Conservation (phyloP, 306 rosid species). For the Sicyos edulis region DNA sequence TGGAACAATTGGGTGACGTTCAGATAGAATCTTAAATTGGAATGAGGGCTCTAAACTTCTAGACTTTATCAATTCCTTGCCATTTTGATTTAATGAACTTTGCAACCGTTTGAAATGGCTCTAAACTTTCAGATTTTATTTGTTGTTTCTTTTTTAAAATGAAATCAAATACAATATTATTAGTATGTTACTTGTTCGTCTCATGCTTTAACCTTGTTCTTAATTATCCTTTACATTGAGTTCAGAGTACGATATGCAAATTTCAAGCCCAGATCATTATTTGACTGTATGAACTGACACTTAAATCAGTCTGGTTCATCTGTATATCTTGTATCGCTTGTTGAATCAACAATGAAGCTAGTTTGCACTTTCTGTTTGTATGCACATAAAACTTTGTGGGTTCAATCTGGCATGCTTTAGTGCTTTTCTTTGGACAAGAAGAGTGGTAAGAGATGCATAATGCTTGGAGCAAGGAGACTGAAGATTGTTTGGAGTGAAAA, state of each 20-base stretch:
- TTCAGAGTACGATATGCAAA: neutral
- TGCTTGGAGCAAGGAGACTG: slow-evolving; percentile 19
- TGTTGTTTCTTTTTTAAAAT: neutral
- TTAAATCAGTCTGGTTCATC: neutral
- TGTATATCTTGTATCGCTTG: neutral
- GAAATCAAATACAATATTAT: neutral
- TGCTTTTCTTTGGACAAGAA: slow-evolving; percentile 12
- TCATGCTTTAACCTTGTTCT: neutral
- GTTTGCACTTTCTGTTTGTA: neutral
- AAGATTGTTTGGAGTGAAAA: neutral
- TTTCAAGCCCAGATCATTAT: neutral
- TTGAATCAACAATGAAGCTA: neutral
- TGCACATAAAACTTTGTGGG: neutral
- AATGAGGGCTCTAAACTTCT: neutral
- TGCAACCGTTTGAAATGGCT: neutral
- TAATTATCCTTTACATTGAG: neutral
- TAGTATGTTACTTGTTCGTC: neutral
- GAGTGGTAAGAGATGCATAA: slow-evolving; percentile 25
- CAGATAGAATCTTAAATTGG: neutral
- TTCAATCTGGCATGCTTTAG: slow-evolving; percentile 12
- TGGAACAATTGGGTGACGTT: neutral
- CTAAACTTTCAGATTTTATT: neutral
- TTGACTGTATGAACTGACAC: neutral
- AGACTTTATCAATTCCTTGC: neutral
- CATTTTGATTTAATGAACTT: neutral